These are phyloP conservation scores for Erodium maritimum DNA, from an alignment of 345 rosid species.

Conservation along the genomic window DNA sequence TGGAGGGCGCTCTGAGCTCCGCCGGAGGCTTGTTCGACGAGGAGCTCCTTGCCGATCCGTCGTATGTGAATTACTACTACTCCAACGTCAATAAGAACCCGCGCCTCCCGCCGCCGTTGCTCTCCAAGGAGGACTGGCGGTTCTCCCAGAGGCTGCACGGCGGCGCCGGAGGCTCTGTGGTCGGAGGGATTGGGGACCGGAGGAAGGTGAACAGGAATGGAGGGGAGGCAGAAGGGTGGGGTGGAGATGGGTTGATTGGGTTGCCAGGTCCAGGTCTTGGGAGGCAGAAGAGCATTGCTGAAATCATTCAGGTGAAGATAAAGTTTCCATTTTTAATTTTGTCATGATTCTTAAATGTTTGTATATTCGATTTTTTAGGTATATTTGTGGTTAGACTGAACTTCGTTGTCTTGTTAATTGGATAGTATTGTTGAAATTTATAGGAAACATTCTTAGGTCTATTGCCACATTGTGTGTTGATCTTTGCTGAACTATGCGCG, in stretches of 20 bases:
- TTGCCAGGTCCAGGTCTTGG: constrained; percentile 47
- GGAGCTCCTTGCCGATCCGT: constrained; percentile 77
- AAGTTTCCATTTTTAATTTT: constrained; percentile 3
- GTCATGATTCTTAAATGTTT: background rate
- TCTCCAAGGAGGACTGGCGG: constrained; percentile 85
- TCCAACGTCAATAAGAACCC: constrained; percentile 75
- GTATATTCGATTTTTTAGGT: constrained; percentile 5
- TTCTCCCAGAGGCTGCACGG: constrained; percentile 51
- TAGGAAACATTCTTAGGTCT: background rate
- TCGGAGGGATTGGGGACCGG: constrained; percentile 52
- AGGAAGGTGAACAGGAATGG: constrained; percentile 20
- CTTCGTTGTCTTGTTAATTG: too few relatives aligned
- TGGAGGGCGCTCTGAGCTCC: constrained; percentile 74
- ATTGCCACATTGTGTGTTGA: too few relatives aligned
- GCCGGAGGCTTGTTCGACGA: constrained; percentile 59
- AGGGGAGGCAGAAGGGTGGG: constrained; percentile 44
- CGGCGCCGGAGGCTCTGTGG: background rate
- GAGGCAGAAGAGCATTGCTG: constrained; percentile 70
- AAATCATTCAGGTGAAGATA: constrained; percentile 84
- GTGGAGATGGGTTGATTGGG: constrained; percentile 79
- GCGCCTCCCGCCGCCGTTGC: constrained; percentile 72
- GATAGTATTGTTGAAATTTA: background rate
- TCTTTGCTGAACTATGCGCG: too few relatives aligned
- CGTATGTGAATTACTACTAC: constrained; percentile 60
- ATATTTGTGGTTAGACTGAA: too few relatives aligned